Evolutionary conservation across 164 flowering plant genomes (phyloP).

Genomic region (Nymphaea thermarum): DNA sequence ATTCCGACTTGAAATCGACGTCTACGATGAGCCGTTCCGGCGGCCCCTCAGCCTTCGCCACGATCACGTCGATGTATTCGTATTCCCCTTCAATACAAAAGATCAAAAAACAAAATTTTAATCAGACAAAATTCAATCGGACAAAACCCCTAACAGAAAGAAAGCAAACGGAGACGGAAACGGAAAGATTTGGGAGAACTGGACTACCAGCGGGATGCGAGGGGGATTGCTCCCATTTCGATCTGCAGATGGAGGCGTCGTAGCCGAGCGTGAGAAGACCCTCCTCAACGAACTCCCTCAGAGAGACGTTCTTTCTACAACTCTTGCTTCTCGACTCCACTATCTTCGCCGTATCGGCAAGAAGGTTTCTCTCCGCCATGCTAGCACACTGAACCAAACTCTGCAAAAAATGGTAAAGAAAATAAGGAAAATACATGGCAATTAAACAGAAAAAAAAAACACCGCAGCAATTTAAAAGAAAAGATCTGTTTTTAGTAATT

Average conservation of each 20-base stretch:
- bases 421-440: neutral
- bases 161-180: neutral
- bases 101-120: neutral
- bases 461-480: neutral
- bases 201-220: constrained; percentile 63
- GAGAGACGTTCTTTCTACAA: constrained; percentile 13
- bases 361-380: constrained; percentile 18
- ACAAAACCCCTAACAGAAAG: neutral
- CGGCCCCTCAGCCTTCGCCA: constrained; percentile 8
- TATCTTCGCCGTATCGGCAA: constrained; percentile 27
- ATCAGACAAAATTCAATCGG: neutral
- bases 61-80: constrained; percentile 69
- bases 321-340: constrained; percentile 9
- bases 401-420: constrained; percentile 4
- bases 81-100: constrained; percentile 50
- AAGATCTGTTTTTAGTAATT: neutral
- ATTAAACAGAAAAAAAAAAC: neutral
- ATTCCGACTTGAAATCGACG: constrained; percentile 82
- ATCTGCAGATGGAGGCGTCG: constrained; percentile 66
- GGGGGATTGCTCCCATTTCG: constrained; percentile 70
- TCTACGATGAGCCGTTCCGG: constrained; percentile 65
- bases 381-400: constrained; percentile 20
- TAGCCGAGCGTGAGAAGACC: constrained; percentile 49
- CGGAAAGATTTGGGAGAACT: neutral
- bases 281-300: constrained; percentile 19